Evolutionary conservation across 495 filamentous ascomycete species (phyloP).

Genomic region (Peziza echinospora): DNA sequence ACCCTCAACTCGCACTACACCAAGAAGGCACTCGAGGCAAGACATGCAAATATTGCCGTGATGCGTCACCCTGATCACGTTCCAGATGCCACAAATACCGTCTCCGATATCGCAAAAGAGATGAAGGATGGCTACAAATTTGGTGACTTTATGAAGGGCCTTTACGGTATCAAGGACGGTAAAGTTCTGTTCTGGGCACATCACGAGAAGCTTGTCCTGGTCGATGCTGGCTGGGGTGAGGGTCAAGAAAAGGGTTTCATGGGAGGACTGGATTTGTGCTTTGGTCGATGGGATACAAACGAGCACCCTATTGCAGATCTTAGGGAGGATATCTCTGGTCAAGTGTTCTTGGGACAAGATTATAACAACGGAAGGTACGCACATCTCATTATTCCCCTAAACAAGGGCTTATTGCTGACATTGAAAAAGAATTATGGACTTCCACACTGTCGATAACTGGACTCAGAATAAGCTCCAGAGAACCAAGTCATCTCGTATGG

Average conservation of each 20-base stretch:
- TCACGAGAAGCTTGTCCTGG: slow-evolving; percentile 75
- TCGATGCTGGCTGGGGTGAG: slow-evolving; percentile 35
- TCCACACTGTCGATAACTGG: slow-evolving; percentile 64
- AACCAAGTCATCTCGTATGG: slow-evolving; percentile 64
- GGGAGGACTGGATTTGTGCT: slow-evolving; percentile 57
- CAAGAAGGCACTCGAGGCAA: slow-evolving; percentile 53
- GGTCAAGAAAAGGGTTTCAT: slow-evolving; percentile 50
- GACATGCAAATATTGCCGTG: slow-evolving; percentile 74
- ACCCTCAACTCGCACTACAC: slow-evolving; percentile 71
- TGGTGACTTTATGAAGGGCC: slow-evolving; percentile 14
- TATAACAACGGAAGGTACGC: slow-evolving; percentile 57
- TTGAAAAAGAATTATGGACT: slow-evolving; percentile 47
- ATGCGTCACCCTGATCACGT: slow-evolving; percentile 85
- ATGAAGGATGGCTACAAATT: slow-evolving; percentile 28
- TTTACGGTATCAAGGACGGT: slow-evolving; percentile 66
- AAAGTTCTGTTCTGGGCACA: slow-evolving; percentile 87
- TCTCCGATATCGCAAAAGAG: slow-evolving; percentile 22
- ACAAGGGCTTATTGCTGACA: slow-evolving; percentile 2
- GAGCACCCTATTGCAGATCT: slow-evolving; percentile 67
- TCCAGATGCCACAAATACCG: slow-evolving; percentile 39
- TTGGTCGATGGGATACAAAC: slow-evolving; percentile 41
- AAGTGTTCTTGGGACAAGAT: slow-evolving; percentile 78
- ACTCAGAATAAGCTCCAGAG: slow-evolving; percentile 74
- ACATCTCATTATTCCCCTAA: too few relatives aligned
- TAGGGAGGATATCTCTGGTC: slow-evolving; percentile 46